Conservation (phyloP, 78 protist genomes). For the Dictyostelium intermedium region DNA sequence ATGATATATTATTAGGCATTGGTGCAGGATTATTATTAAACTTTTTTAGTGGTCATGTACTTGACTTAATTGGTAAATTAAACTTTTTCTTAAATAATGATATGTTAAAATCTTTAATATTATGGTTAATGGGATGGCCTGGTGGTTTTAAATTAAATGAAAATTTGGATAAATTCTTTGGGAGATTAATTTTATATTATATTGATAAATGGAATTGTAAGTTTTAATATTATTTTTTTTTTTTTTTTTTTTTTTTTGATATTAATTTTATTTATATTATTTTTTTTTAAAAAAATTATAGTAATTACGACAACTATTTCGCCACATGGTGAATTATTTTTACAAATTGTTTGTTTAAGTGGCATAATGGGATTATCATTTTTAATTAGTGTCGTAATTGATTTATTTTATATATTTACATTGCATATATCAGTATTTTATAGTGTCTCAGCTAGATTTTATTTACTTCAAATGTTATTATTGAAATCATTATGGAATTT, state of each 20-base stretch:
- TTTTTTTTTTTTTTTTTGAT: background rate
- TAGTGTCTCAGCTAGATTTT: constrained; percentile 64
- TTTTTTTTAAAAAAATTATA: background rate
- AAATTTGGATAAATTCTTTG: constrained; percentile 79
- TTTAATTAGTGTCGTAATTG: constrained; percentile 55
- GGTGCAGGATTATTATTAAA: constrained; percentile 33
- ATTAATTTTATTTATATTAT: background rate
- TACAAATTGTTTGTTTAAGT: constrained; percentile 43
- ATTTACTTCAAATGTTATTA: constrained; percentile 52
- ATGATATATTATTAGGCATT: constrained; percentile 53
- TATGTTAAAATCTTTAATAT: constrained; percentile 30
- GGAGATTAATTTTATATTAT: constrained; percentile 40
- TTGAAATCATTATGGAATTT: constrained; percentile 77
- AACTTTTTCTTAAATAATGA: constrained; percentile 49
- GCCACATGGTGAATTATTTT: constrained; percentile 38
- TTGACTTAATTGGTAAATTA: background rate
- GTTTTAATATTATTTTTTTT: too few relatives aligned
- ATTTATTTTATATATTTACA: constrained; percentile 71
- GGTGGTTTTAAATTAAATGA: constrained; percentile 87
- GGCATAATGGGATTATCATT: constrained; percentile 76
- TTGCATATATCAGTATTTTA: constrained; percentile 78
- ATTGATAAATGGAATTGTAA: constrained; percentile 72
- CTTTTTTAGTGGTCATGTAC: constrained; percentile 20
- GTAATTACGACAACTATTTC: constrained; percentile 48
- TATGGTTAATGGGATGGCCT: constrained; percentile 88